Conservation (phyloP, 2,329 filamentous ascomycete genomes). For the Fusarium sp. region DNA sequence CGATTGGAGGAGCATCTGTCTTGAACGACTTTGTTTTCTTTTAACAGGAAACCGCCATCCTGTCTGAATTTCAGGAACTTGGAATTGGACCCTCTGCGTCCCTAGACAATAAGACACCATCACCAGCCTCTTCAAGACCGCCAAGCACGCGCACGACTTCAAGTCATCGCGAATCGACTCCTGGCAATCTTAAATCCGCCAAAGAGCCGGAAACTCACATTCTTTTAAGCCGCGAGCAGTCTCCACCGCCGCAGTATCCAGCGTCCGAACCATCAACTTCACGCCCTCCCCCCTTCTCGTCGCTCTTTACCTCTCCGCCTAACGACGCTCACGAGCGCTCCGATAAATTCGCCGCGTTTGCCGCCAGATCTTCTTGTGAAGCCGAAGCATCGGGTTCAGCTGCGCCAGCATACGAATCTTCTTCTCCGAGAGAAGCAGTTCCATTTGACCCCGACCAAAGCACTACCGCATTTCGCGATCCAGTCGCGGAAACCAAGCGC, state of each 20-base stretch:
- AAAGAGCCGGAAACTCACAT: constrained; percentile 40
- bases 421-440: constrained; percentile 48
- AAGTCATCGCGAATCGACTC: constrained; percentile 38
- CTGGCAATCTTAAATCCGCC: constrained; percentile 38
- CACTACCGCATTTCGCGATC: constrained; percentile 59
- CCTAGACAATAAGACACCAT: constrained; percentile 50
- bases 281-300: constrained; percentile 69
- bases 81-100: constrained; percentile 52
- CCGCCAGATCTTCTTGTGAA: constrained; percentile 39
- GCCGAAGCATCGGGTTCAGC: constrained; percentile 53
- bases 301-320: constrained; percentile 61
- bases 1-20: constrained; percentile 15
- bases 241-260: constrained; percentile 70
- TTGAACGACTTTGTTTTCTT: constrained; percentile 18
- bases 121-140: constrained; percentile 43
- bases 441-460: constrained; percentile 53
- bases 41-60: constrained; percentile 50
- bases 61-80: constrained; percentile 52
- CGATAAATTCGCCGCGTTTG: constrained; percentile 49
- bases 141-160: constrained; percentile 45
- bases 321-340: constrained; percentile 52
- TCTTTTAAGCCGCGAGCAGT: constrained; percentile 54
- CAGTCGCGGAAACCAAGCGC: constrained; percentile 81
- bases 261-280: constrained; percentile 64
- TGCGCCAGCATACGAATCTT: constrained; percentile 67